Conservation (phyloP, 306 rosid genomes). For the Dalbergia oliveri region DNA sequence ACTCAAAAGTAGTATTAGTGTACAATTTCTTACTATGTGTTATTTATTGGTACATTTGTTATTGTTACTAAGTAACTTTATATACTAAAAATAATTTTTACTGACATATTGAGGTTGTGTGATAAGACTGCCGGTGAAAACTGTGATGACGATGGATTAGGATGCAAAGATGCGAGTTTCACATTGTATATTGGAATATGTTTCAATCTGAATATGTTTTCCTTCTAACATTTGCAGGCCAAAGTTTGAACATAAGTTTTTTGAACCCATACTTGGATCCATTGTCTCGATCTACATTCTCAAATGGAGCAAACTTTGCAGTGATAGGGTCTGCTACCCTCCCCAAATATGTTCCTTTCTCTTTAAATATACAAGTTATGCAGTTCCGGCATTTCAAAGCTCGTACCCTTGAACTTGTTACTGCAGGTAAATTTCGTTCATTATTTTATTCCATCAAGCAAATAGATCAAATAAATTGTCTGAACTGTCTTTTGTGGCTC, state of each 20-base stretch:
- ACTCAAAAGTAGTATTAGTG: not conserved
- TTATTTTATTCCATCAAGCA: not conserved
- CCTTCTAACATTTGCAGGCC: conserved; percentile 69
- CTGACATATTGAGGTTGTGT: not conserved
- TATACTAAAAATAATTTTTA: not conserved
- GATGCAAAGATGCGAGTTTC: conserved; percentile 16
- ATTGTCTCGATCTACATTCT: conserved; percentile 67
- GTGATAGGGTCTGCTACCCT: conserved; percentile 88
- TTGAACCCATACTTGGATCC: conserved; percentile 84
- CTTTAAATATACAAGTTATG: conserved; percentile 87
- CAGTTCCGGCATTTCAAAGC: conserved; percentile 83
- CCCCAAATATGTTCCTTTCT: conserved; percentile 82
- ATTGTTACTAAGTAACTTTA: too few species aligned
- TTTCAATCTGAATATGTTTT: not conserved
- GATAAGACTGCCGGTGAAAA: not conserved
- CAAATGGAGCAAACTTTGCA: conserved; percentile 95
- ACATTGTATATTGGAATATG: not conserved
- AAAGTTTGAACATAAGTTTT: conserved; percentile 69
- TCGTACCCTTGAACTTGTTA: conserved; percentile 67
- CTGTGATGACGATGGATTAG: not conserved
- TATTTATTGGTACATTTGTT: too few species aligned
- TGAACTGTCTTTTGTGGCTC: not conserved
- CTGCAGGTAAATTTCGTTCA: conserved; percentile 59
- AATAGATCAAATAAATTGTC: not conserved
- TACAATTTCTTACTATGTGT: not conserved